Percentiles rank a stretch among this genome's conserved stretches.
Evolutionary conservation across 805 yeast species (phyloP).

Genomic region (Hanseniaspora valbyensis): DNA sequence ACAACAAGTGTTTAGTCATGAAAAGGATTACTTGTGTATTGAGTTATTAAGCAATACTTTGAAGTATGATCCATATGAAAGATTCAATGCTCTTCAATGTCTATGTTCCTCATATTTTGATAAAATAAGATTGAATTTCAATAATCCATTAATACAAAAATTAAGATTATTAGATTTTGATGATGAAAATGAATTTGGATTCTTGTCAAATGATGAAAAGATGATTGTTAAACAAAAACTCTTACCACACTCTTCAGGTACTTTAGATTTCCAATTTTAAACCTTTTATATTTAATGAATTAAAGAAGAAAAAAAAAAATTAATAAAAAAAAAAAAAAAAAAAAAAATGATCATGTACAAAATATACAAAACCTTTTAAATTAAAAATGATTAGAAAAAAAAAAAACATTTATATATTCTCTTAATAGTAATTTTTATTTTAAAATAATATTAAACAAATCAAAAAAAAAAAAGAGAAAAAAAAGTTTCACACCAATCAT

Average conservation of each 20-base stretch:
- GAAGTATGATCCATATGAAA: conserved; percentile 56
- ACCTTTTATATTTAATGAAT: not conserved
- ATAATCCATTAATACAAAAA: conserved; percentile 20
- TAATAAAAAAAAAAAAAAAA: not conserved
- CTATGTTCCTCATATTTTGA: conserved; percentile 26
- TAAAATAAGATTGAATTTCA: conserved; percentile 24
- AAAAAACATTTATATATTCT: too few species aligned
- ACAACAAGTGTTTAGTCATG: conserved; percentile 48
- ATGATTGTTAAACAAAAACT: conserved; percentile 21
- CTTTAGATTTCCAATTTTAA: conserved; percentile 8
- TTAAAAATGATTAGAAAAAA: conserved; percentile 1
- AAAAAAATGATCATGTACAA: too few species aligned
- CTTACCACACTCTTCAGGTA: conserved; percentile 12
- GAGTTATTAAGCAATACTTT: conserved; percentile 46
- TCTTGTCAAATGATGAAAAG: conserved; percentile 24
- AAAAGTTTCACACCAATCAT: too few species aligned
- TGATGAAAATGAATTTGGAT: conserved; percentile 24
- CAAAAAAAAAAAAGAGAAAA: too few species aligned
- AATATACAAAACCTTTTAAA: not conserved
- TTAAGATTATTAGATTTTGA: conserved; percentile 25
- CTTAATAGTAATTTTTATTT: too few species aligned
- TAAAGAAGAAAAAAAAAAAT: not conserved
- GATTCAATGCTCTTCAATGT: conserved; percentile 44
- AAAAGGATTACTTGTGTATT: conserved; percentile 36
- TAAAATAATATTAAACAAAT: too few species aligned